Evolutionary conservation across 2,329 filamentous ascomycete species (phyloP).

Genomic region (Atkinsonella texensis): DNA sequence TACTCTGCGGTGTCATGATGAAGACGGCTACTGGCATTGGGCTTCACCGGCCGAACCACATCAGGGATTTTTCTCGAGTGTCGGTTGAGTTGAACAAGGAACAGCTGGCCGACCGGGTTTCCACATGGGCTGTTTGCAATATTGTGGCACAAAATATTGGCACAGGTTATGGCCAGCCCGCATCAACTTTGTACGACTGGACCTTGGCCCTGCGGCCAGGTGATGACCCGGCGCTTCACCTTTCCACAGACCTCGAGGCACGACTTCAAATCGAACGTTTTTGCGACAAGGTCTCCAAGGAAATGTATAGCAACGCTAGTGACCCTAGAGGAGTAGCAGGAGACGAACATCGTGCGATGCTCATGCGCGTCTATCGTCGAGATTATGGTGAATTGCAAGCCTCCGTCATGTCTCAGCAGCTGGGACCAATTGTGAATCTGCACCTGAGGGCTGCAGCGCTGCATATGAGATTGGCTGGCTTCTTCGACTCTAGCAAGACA

Average conservation of each 20-base stretch:
- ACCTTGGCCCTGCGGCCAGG: constrained; percentile 51
- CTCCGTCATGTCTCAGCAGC: constrained; percentile 43
- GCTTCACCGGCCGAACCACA: constrained; percentile 67
- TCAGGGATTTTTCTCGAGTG: constrained; percentile 70
- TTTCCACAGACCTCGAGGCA: constrained; percentile 52
- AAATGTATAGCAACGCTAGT: constrained; percentile 67
- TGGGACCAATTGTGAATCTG: constrained; percentile 48
- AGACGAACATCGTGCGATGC: constrained; percentile 53
- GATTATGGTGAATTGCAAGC: constrained; percentile 53
- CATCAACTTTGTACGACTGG: constrained; percentile 66
- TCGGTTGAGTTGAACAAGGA: constrained; percentile 65
- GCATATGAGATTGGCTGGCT: constrained; percentile 66
- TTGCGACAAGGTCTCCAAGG: constrained; percentile 65
- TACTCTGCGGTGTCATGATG: constrained; percentile 74
- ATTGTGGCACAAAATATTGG: constrained; percentile 71
- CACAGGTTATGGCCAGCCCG: constrained; percentile 75
- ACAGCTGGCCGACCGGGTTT: constrained; percentile 65
- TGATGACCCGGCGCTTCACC: constrained; percentile 45
- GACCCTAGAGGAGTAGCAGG: constrained; percentile 58
- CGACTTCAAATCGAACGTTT: constrained; percentile 62
- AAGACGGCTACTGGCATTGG: constrained; percentile 77
- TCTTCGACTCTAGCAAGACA: constrained; percentile 66
- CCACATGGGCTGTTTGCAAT: constrained; percentile 77
- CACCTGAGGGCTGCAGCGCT: constrained; percentile 62
- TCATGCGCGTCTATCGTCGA: constrained; percentile 54